These are phyloP conservation scores for Elongisporangium undulatum DNA, from an alignment of 352 stramenopile species.

Conservation along the genomic window DNA sequence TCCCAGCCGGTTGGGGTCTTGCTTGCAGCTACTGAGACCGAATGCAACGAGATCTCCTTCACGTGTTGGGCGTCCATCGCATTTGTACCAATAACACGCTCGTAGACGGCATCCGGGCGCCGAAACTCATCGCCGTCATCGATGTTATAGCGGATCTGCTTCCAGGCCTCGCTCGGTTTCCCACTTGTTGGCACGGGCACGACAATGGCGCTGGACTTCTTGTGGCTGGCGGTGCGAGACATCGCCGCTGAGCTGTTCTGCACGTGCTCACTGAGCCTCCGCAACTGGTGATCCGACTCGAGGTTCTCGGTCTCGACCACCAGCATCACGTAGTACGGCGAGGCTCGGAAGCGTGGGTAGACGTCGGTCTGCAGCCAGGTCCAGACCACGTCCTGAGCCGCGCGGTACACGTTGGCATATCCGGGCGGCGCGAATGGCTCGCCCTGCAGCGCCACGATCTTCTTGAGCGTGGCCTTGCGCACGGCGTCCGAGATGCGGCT, in stretches of 20 bases:
- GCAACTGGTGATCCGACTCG: slow-evolving; percentile 53
- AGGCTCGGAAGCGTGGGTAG: slow-evolving; percentile 59
- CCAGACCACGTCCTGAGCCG: slow-evolving; percentile 66
- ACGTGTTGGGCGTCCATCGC: neutral
- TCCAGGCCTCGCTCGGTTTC: slow-evolving; percentile 12
- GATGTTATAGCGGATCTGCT: slow-evolving; percentile 1
- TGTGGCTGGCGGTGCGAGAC: neutral
- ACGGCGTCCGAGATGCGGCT: slow-evolving; percentile 41
- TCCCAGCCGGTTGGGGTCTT: neutral
- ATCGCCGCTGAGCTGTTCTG: slow-evolving; percentile 17
- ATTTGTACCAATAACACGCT: neutral
- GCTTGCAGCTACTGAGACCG: neutral
- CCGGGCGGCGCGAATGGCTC: slow-evolving; percentile 69
- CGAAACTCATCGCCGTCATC: neutral
- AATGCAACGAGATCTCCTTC: neutral
- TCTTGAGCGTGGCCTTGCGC: slow-evolving; percentile 54
- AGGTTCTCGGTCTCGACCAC: slow-evolving; percentile 72
- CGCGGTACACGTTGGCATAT: slow-evolving; percentile 68
- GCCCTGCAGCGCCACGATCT: slow-evolving; percentile 65
- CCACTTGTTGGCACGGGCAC: slow-evolving; percentile 15
- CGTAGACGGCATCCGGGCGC: neutral
- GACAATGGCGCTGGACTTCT: slow-evolving; percentile 30
- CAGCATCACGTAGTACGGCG: slow-evolving; percentile 56
- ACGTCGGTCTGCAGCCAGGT: slow-evolving; percentile 59
- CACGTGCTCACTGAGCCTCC: slow-evolving; percentile 61